Conservation (phyloP, 2,329 filamentous ascomycete species). For the Phymatotrichopsis omnivora region DNA sequence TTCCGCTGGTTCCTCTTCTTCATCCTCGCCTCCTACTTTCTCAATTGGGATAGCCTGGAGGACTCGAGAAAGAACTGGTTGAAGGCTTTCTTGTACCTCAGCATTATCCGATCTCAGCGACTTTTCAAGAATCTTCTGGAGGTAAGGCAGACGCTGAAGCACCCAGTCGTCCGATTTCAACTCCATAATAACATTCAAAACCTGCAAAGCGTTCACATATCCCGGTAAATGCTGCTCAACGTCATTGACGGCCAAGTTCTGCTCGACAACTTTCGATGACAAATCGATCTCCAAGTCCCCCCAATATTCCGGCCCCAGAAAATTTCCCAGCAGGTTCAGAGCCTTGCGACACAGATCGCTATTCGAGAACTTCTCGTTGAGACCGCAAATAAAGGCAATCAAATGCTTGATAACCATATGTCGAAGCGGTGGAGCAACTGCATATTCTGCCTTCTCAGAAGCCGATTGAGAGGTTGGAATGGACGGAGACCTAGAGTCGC, state of each 20-base stretch:
- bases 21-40: constrained; percentile 60
- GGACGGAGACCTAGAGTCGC: constrained; percentile 43
- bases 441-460: constrained; percentile 53
- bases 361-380: constrained; percentile 72
- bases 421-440: constrained; percentile 56
- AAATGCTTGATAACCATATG: constrained; percentile 87
- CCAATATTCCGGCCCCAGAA: constrained; percentile 83
- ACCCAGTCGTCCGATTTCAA: constrained; percentile 89
- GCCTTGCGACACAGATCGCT: constrained; percentile 80
- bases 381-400: constrained; percentile 83
- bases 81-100: constrained; percentile 79
- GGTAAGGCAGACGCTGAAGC: constrained; percentile 48
- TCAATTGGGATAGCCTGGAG: constrained; percentile 80
- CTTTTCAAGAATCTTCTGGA: constrained; percentile 87
- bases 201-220: constrained; percentile 88
- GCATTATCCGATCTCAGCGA: constrained; percentile 76
- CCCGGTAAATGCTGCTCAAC: constrained; percentile 52
- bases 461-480: constrained; percentile 34
- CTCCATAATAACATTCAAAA: constrained; percentile 80
- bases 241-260: constrained; percentile 61
- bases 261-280: constrained; percentile 78
- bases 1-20: constrained; percentile 68
- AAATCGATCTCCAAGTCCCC: constrained; percentile 83
- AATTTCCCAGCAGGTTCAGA: constrained; percentile 67
- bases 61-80: constrained; percentile 69